These are phyloP conservation scores for Talaromyces stipitatus DNA, from an alignment of 495 filamentous ascomycete genomes.

Conservation along the genomic window DNA sequence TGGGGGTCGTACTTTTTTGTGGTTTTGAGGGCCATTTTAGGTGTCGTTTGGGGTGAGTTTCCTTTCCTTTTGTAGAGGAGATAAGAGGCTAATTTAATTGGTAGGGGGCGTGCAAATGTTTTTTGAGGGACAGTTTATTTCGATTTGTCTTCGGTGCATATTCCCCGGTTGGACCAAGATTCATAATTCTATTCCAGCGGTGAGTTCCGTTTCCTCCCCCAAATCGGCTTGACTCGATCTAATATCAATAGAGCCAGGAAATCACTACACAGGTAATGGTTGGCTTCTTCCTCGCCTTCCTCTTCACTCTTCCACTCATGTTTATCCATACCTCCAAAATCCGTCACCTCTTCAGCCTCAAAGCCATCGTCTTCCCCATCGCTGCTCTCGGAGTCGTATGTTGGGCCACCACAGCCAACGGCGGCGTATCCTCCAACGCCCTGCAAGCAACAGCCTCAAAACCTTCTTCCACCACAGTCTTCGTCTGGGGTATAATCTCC, in stretches of 20 bases:
- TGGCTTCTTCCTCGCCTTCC: constrained; percentile 2
- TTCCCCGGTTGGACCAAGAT: constrained; percentile 2
- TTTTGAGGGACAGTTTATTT: constrained; percentile 13
- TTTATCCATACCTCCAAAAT: constrained; percentile 57
- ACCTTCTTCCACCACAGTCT: not conserved
- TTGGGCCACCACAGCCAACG: not conserved
- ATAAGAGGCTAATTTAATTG: constrained; percentile 17
- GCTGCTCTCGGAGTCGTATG: not conserved
- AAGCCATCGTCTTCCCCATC: not conserved
- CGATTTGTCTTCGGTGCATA: constrained; percentile 3
- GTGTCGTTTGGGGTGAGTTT: constrained; percentile 54
- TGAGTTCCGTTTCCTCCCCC: not conserved
- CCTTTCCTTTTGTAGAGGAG: constrained; percentile 45
- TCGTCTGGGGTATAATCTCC: constrained; percentile 9
- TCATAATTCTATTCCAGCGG: not conserved
- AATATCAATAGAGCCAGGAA: not conserved
- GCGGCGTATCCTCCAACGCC: not conserved
- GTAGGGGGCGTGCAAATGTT: constrained; percentile 7
- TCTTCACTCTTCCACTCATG: constrained; percentile 23
- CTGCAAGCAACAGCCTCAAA: not conserved
- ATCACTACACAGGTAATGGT: constrained; percentile 3
- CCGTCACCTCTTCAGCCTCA: constrained; percentile 10
- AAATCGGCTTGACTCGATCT: not conserved
- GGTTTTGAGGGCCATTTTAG: constrained; percentile 48
- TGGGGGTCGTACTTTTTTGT: constrained; percentile 52